Evolutionary conservation across 2,329 filamentous ascomycete species (phyloP).

Genomic region (Colletotrichum sp.): DNA sequence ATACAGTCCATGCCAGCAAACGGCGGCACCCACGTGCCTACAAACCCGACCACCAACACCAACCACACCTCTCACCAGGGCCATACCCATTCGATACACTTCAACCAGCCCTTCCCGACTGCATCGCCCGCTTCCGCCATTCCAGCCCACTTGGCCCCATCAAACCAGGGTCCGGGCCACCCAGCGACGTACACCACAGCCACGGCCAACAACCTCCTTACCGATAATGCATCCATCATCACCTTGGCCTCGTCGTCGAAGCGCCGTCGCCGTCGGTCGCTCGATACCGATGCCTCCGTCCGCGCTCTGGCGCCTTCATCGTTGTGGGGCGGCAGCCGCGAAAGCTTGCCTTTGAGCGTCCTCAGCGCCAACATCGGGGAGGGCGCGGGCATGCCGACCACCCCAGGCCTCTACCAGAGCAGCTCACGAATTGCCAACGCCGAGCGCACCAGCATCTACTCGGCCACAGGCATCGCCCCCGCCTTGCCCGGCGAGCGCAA

Average conservation of each 20-base stretch:
- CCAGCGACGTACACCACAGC: slow-evolving; percentile 78
- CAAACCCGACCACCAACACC: slow-evolving; percentile 38
- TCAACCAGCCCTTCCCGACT: slow-evolving; percentile 69
- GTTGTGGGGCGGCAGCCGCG: slow-evolving; percentile 80
- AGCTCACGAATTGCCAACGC: slow-evolving; percentile 37
- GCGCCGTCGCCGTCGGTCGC: slow-evolving; percentile 75
- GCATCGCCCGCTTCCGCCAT: slow-evolving; percentile 73
- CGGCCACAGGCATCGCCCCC: slow-evolving; percentile 70
- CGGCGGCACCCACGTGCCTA: slow-evolving; percentile 24
- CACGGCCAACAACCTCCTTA: slow-evolving; percentile 81
- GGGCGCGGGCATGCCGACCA: slow-evolving; percentile 42
- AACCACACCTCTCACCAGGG: slow-evolving; percentile 38
- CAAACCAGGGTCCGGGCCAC: slow-evolving; percentile 48
- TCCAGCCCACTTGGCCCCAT: slow-evolving; percentile 69
- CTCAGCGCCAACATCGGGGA: slow-evolving; percentile 73
- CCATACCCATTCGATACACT: slow-evolving; percentile 59
- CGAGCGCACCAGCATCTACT: slow-evolving; percentile 84
- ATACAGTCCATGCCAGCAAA: slow-evolving; percentile 70
- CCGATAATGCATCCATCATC: slow-evolving; percentile 85
- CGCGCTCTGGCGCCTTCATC: slow-evolving; percentile 84
- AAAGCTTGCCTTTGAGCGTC: slow-evolving; percentile 79
- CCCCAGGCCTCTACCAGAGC: slow-evolving; percentile 60
- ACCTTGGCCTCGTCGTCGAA: slow-evolving; percentile 86
- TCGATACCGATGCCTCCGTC: slow-evolving; percentile 86
- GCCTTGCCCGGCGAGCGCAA: slow-evolving; percentile 77